Evolutionary conservation across 768 basidiomycete species (phyloP), one percentile per base, ranked within the genome.

Genomic region (Mycena amicta): DNA sequence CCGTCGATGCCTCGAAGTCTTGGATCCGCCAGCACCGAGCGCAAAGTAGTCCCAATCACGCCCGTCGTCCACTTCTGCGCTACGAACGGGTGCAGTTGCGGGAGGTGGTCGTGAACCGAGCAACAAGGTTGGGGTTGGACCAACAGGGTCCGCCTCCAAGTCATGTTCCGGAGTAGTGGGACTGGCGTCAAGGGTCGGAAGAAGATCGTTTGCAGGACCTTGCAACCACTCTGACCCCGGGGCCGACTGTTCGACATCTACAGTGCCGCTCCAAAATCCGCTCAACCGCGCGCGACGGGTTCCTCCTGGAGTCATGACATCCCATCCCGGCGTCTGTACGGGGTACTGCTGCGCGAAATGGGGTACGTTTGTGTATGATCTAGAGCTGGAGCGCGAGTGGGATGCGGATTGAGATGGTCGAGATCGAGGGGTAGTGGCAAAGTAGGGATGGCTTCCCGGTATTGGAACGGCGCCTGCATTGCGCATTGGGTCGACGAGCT

Each of bases 401-500:
- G 50, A 40, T 47, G 43, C 22, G 51, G 52, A 22, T 49, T n/a
- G 45, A 57, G 57, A 27, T 25, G 56, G 27, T 70, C 72, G 16
- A 60, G 53, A 31, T 13, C 53, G 30, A 30, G 37, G 37, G 5
- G 25, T 26, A 13, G 31, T 16, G n/a, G 23, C 49, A 46, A 62
- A 67, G 57, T 68, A 60, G 53, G 78, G 77, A 68, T 87, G 84
- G 11, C 83, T 80, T 23, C 87, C 83, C 1, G 90, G 88, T 43
- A 90, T 82, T 8, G 84, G 76, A 25, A 89, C 79, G 8, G 81
- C 86, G 22, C 15, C 29, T 4, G 88, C 81, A 30, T 86, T 85
- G 33, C 90, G 85, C 85, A 97, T 87, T 0, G 95, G 95, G 72
- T 97, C 95, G 11, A 88, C 88, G 25, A 96, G 82, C 68, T 97